These are phyloP conservation scores for Cutaneotrichosporon mucoides DNA, from an alignment of 1,284 basidiomycete genomes.

Conservation along the genomic window DNA sequence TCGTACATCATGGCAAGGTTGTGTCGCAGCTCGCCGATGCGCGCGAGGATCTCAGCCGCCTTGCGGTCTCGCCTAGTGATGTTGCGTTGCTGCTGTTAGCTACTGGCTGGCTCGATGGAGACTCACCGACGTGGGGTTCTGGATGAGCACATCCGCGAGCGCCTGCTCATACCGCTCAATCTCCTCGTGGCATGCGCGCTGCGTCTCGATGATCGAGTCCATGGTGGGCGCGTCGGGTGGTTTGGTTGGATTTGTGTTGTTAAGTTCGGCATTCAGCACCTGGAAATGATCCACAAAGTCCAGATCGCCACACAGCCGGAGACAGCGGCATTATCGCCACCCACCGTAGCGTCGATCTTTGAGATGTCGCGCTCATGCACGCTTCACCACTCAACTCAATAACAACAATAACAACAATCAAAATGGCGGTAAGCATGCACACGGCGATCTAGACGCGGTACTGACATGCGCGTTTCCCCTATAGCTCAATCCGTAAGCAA, in stretches of 20 bases:
- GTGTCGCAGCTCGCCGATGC: slow-evolving; percentile 66
- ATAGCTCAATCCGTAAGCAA: slow-evolving; percentile 43
- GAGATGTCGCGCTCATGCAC: not conserved
- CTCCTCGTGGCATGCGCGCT: slow-evolving; percentile 92
- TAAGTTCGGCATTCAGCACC: not conserved
- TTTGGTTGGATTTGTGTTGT: not conserved
- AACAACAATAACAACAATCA: slow-evolving; percentile 22
- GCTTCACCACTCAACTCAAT: not conserved
- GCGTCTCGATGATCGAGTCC: slow-evolving; percentile 88
- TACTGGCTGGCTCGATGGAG: not conserved
- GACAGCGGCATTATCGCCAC: slow-evolving; percentile 16
- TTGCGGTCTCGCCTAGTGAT: slow-evolving; percentile 78
- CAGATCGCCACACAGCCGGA: slow-evolving; percentile 11
- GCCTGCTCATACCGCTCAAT: slow-evolving; percentile 75
- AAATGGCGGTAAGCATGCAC: slow-evolving; percentile 66
- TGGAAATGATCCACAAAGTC: not conserved
- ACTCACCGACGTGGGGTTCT: slow-evolving; percentile 47
- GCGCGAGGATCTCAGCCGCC: slow-evolving; percentile 76
- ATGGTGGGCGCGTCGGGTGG: slow-evolving; percentile 50
- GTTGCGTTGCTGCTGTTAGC: slow-evolving; percentile 46
- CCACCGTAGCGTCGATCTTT: slow-evolving; percentile 6
- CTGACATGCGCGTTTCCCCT: slow-evolving; percentile 21
- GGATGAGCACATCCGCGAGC: slow-evolving; percentile 53
- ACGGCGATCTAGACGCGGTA: slow-evolving; percentile 32
- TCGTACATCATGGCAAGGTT: slow-evolving; percentile 67